Evolutionary conservation across 768 basidiomycete species (phyloP), one percentile per base, ranked within the genome.

Genomic region (Suillus variegatus): DNA sequence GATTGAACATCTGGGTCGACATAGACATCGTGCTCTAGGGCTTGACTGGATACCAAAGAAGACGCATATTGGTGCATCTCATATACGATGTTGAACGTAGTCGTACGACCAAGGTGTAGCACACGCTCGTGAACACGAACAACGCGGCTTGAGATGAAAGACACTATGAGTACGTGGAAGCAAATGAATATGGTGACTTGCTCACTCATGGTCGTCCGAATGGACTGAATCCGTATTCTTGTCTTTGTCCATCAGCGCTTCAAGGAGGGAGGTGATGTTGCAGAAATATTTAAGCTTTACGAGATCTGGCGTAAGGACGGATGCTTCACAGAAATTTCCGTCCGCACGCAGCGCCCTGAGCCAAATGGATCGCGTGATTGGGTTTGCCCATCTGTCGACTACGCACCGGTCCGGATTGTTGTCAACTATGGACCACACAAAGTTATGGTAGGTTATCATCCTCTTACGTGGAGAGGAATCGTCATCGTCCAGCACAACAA

Each of bases 381-480:
- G 46, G n/a, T 47, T 47, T 10, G 6, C n/a, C 20, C n/a, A 47
- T 20, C 9, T 20, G 20, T n/a, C 44, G 0, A 4, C n/a, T 4
- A 9, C 9, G 10, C 46, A 47, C 7, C 1, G 7, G 1, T n/a
- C 20, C 3, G 9, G 46, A 4, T 47, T n/a, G 0, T 9, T n/a
- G 4, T 47, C 9, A 3, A 47, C 46, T 0, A 47, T 3, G 0
- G 46, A 47, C 46, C 46, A 47, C 3, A 9, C 46, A 0, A 47
- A 20, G 4, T n/a, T n/a, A 12, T 47, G 46, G 9, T 47, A 47
- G 20, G 9, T 4, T 4, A 47, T n/a, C 46, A 47, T 47, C 9
- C 46, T 9, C 9, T 10, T n/a, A 0, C 46, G 8, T 2, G 20
- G 46, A 0, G 20, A 10, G 0, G 0, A 2, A 4, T 8, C 4